Evolutionary conservation across 2,329 filamentous ascomycete genomes (phyloP).

Genomic region (Trichoderma koningiopsis): DNA sequence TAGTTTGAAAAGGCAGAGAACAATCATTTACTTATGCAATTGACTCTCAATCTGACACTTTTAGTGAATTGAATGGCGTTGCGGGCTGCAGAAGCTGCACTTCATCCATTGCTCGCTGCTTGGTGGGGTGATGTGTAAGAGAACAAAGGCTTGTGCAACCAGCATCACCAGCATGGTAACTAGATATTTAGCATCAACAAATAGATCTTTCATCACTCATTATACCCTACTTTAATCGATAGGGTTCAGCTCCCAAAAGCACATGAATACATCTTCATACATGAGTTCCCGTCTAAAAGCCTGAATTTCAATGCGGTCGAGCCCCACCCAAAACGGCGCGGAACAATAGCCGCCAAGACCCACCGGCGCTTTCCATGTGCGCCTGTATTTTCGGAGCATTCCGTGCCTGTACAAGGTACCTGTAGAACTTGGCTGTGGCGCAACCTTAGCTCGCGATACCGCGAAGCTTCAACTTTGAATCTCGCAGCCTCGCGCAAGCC

Average conservation of each 20-base stretch:
- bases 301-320: background rate
- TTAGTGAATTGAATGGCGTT: background rate
- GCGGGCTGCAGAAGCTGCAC: background rate
- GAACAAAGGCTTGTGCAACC: background rate
- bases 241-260: no score
- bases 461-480: background rate
- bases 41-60: background rate
- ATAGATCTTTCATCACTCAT: background rate
- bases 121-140: background rate
- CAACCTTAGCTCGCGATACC: slow-evolving; percentile 12
- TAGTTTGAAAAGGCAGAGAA: background rate
- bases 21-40: background rate
- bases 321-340: background rate
- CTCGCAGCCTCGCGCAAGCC: slow-evolving; percentile 1
- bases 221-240: background rate
- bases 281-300: background rate
- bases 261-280: background rate
- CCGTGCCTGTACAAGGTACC: slow-evolving; percentile 27
- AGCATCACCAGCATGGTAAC: background rate
- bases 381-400: background rate
- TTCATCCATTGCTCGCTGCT: background rate
- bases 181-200: background rate
- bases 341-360: background rate
- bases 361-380: slow-evolving; percentile 8
- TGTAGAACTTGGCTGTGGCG: slow-evolving; percentile 32